These are phyloP conservation scores for Malassezia furfur DNA, from an alignment of 1,284 basidiomycete species.

Conservation along the genomic window DNA sequence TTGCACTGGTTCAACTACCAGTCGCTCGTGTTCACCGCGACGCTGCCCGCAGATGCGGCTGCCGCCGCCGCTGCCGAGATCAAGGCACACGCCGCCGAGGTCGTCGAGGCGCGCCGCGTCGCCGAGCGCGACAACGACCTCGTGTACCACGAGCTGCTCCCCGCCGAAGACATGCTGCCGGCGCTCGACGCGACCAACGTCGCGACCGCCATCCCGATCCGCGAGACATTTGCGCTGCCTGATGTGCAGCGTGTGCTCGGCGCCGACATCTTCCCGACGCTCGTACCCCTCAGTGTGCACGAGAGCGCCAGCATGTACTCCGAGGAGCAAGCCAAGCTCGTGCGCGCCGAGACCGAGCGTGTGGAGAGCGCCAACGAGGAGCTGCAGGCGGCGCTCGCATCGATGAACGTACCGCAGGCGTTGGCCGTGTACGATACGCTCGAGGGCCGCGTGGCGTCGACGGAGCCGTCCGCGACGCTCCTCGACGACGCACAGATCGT, in stretches of 20 bases:
- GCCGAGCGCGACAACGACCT: slow-evolving; percentile 87
- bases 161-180: slow-evolving; percentile 68
- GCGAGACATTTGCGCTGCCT: slow-evolving; percentile 80
- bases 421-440: slow-evolving; percentile 69
- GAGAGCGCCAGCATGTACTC: slow-evolving; percentile 93
- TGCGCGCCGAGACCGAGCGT: slow-evolving; percentile 76
- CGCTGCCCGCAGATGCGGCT: slow-evolving; percentile 77
- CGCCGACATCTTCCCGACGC: slow-evolving; percentile 73
- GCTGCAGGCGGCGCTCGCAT: slow-evolving; percentile 68
- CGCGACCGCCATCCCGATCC: slow-evolving; percentile 74
- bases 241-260: slow-evolving; percentile 94
- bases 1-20: slow-evolving; percentile 3
- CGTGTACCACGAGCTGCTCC: slow-evolving; percentile 91
- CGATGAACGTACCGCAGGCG: slow-evolving; percentile 68
- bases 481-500: not conserved
- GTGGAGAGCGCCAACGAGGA: slow-evolving; percentile 75
- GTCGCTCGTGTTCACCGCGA: slow-evolving; percentile 51
- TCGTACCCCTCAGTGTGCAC: slow-evolving; percentile 88
- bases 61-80: slow-evolving; percentile 68
- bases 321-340: slow-evolving; percentile 96
- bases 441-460: slow-evolving; percentile 48
- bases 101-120: slow-evolving; percentile 65
- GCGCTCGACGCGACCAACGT: slow-evolving; percentile 68
- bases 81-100: slow-evolving; percentile 69
- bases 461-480: slow-evolving; percentile 57